Evolutionary conservation across 306 rosid genomes (phyloP).

Genomic region (Coriaria nepalensis): DNA sequence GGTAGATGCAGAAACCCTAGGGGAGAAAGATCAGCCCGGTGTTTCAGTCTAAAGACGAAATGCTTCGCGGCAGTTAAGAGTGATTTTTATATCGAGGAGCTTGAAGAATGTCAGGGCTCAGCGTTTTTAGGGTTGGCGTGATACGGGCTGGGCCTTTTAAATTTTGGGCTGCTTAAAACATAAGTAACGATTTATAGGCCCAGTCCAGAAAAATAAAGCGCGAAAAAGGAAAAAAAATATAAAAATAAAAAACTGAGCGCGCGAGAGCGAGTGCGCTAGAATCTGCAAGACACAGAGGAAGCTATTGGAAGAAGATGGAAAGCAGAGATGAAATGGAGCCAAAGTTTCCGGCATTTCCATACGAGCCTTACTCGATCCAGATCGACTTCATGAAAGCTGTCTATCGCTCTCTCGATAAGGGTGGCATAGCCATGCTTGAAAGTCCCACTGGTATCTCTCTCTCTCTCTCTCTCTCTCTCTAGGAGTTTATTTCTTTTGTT

Average conservation of each 20-base stretch:
- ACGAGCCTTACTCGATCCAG: constrained; percentile 70
- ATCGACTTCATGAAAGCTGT: constrained; percentile 79
- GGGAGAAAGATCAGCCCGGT: not conserved
- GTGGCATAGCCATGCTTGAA: constrained; percentile 87
- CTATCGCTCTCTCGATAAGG: constrained; percentile 50
- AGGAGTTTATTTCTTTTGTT: not conserved
- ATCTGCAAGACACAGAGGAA: not conserved
- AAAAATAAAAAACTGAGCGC: not conserved
- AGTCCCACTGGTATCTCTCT: constrained; percentile 61
- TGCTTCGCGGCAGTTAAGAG: constrained; percentile 4
- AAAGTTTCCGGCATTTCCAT: constrained; percentile 61
- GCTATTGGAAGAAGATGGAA: constrained; percentile 20
- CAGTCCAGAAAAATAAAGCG: too few species aligned
- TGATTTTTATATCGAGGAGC: constrained; percentile 11
- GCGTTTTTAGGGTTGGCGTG: too few species aligned
- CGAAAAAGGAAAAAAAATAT: too few species aligned
- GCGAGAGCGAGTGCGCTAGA: constrained; percentile 1
- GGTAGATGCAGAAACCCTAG: constrained; percentile 36
- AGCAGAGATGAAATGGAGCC: constrained; percentile 9
- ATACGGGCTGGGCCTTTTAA: too few species aligned
- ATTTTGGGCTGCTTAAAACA: too few species aligned
- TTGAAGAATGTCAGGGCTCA: too few species aligned
- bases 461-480: not conserved
- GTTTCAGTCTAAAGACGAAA: constrained; percentile 5
- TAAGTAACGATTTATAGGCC: too few species aligned